phyloP scores from a whole-genome alignment of 345 rosid species.

The Hibiscus trionum region DNA sequence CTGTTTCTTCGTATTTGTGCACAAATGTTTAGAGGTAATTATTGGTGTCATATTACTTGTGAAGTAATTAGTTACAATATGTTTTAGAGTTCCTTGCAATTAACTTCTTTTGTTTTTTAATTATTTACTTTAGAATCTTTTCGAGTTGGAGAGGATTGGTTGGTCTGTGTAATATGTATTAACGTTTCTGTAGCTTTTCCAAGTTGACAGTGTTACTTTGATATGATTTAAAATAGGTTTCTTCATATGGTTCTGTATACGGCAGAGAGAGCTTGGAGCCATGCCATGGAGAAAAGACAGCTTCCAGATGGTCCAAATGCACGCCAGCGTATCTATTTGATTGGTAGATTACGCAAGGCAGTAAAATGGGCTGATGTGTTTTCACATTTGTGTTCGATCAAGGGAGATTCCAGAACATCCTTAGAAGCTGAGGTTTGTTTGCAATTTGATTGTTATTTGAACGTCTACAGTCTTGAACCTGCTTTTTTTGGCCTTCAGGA shows the following conservation, averaged over 20 bases:
- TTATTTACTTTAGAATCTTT: not conserved
- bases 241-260: slow-evolving; percentile 84
- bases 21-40: not conserved
- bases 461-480: not conserved
- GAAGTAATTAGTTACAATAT: not conserved
- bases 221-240: slow-evolving; percentile 50
- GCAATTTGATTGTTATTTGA: slow-evolving; percentile 11
- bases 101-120: not conserved
- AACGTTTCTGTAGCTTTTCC: not conserved
- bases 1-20: not conserved
- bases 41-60: not conserved
- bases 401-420: slow-evolving; percentile 91
- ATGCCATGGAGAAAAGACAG: slow-evolving; percentile 99
- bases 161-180: not conserved
- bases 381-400: slow-evolving; percentile 65
- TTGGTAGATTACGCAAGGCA: slow-evolving; percentile 93
- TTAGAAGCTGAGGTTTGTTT: slow-evolving; percentile 86
- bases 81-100: not conserved
- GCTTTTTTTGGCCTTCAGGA: no score
- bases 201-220: slow-evolving; percentile 9
- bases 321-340: slow-evolving; percentile 72
- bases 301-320: slow-evolving; percentile 93
- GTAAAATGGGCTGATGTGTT: slow-evolving; percentile 89
- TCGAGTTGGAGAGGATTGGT: not conserved
- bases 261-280: slow-evolving; percentile 99